Evolutionary conservation across 139 green algal species (phyloP).

Genomic region (Asterochloris erici): DNA sequence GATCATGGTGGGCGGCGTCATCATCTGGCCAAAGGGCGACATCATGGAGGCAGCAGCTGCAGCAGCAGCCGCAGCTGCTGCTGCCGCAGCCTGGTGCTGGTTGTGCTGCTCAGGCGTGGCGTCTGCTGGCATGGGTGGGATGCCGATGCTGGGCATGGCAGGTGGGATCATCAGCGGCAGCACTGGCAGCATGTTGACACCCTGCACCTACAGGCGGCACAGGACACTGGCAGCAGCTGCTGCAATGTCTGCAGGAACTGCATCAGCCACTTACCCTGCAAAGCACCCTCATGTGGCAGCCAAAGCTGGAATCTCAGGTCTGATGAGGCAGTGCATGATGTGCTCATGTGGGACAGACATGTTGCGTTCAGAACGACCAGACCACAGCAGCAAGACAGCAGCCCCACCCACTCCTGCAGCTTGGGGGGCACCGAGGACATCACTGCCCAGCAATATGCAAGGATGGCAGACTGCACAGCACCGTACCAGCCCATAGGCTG

Average conservation of each 20-base stretch:
- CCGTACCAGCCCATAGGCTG: not conserved
- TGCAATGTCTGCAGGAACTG: not conserved
- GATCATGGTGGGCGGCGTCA: slow-evolving; percentile 27
- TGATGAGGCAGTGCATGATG: no score
- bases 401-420: no score
- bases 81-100: slow-evolving; percentile 33
- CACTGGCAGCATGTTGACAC: slow-evolving; percentile 23
- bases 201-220: not conserved
- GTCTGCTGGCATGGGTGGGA: slow-evolving; percentile 3
- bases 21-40: slow-evolving; percentile 24
- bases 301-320: no score
- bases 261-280: no score
- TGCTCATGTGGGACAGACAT: no score
- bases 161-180: slow-evolving; percentile 32
- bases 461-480: no score
- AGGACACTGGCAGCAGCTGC: not conserved
- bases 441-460: no score
- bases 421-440: no score
- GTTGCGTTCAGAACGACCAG: no score
- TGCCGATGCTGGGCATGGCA: slow-evolving; percentile 9
- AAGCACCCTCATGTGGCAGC: no score
- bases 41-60: slow-evolving; percentile 25
- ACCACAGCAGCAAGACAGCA: no score
- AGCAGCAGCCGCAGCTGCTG: slow-evolving; percentile 36
- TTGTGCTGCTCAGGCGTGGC: slow-evolving; percentile 13